Evolutionary conservation across 192 early-diverging fungal genomes (phyloP), one percentile per base, ranked within the genome.

Genomic region (Irineochytrium annulatum): DNA sequence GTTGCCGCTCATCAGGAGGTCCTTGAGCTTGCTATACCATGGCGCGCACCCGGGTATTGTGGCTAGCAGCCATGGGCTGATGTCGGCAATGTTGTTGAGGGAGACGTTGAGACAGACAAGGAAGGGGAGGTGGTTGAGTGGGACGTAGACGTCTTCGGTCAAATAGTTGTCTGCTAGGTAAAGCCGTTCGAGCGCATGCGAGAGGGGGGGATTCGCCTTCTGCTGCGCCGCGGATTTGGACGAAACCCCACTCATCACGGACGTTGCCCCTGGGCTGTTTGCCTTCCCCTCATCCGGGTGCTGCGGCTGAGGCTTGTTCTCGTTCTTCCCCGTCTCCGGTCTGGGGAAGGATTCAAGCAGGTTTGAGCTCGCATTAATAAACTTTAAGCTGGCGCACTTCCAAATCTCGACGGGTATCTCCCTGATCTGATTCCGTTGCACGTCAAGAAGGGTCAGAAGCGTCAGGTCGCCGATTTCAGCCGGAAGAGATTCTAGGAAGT

Each of bases 1-100:
- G 65, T 93, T 94, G 1, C 93, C 91, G 14, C 86, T 86, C 33
- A 95, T 61, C 66, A 92, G 89, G 20, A 95, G 73, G 58, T 92
- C 91, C 14, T 68, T 74, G 52, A 94, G 60, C 53, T 89, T 76
- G 55, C 28, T 30, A 70, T 81, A 63, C 83, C 80, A 62, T 80
- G 86, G 24, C 0, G 61, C 39, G 17, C 52, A 39, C 11, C 56
- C 51, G 5, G 59, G 39, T 11, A 57, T 54, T 20, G 52, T 65
- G 24, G 69, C 59, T 75, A 85, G 63, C 2, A 88, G 81, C n/a
- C n/a, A n/a, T 52, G 87, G 75, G 16, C 90, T 91, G 52, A 95
- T 78, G 53, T 95, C 91, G 56, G 81, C 82, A 37, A 95, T 77
- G 58, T 87, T 83, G 70, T 94, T 93, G 53, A 87, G 86, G 11